Evolutionary conservation across 345 rosid genomes (phyloP), one percentile per base, ranked within the genome.

Genomic region (Syzygium oleosum): DNA sequence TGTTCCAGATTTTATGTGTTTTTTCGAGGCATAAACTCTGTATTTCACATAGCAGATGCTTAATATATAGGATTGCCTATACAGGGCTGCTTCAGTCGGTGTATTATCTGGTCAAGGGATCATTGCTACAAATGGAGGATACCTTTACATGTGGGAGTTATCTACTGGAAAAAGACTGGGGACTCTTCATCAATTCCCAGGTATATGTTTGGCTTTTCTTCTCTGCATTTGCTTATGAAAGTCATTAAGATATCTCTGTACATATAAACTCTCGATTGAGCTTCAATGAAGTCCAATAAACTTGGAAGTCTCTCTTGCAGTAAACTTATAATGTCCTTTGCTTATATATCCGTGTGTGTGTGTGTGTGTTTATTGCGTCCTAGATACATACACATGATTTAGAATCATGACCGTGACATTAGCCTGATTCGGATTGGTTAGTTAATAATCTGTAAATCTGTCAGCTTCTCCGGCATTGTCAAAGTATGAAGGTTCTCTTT

Each of bases 141-240:
- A 89, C 25, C 94, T 96, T 87, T 95, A 92, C 87, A 21, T 91
- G 88, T 96, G 98, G 99, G 97, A 96, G 85, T 86, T 95, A 89
- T 90, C 92, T 51, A 94, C 94, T 3, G 99, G 99, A 85, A 86
- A 65, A 46, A 95, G 88, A 90, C 92, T 96, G 52, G 96, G 96
- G 13, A 90, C 87, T 59, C 92, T 93, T 88, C 95, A 95, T 91
- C 92, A 93, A 90, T 94, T 95, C 90, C 90, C 94, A 93, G 99
- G 99, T 97, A 93, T 85, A 52, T 19, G n/a, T 46, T 29, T 63
- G 25, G 68, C 52, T 51, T 54, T 84, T 22, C 19, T 59, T 65
- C 43, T 49, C 51, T 84, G 15, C 85, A 46, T 63, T 63, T 85
- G 41, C 21, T 85, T 90, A 29, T 84, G 85, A 52, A 52, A 51